These are phyloP conservation scores for Globisporangium polare DNA, from an alignment of 352 stramenopile genomes.

Conservation along the genomic window DNA sequence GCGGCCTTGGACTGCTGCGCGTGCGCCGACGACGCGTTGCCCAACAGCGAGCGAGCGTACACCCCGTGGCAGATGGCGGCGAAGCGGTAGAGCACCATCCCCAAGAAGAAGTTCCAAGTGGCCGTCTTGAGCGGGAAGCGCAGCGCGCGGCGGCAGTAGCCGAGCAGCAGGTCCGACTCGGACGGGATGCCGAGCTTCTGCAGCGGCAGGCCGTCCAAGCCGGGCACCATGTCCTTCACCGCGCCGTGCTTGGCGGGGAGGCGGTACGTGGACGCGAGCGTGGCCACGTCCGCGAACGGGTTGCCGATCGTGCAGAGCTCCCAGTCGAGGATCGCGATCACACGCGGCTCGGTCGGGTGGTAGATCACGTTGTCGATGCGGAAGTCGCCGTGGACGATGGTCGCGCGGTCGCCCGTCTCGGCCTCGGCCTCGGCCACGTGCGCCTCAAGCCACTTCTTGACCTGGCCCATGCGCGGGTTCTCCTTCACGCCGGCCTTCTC, in stretches of 20 bases:
- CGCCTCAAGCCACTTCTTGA: slow-evolving; percentile 59
- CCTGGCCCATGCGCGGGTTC: slow-evolving; percentile 43
- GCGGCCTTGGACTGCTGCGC: slow-evolving; percentile 59
- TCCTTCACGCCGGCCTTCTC: slow-evolving; percentile 44
- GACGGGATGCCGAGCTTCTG: slow-evolving; percentile 61
- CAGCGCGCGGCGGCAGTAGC: slow-evolving; percentile 52
- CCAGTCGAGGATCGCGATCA: slow-evolving; percentile 86
- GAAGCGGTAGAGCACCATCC: slow-evolving; percentile 70
- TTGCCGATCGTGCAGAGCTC: slow-evolving; percentile 87
- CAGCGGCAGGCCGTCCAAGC: slow-evolving; percentile 36
- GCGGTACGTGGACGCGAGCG: slow-evolving; percentile 53
- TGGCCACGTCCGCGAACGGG: slow-evolving; percentile 77
- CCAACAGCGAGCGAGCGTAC: slow-evolving; percentile 60
- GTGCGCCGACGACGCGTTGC: slow-evolving; percentile 81
- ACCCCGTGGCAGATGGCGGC: slow-evolving; percentile 81
- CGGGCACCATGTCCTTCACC: slow-evolving; percentile 52
- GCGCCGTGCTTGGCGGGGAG: slow-evolving; percentile 30
- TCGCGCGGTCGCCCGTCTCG: slow-evolving; percentile 30
- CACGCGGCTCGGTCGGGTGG: slow-evolving; percentile 76
- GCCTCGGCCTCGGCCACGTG: slow-evolving; percentile 46
- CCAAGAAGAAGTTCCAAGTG: slow-evolving; percentile 77
- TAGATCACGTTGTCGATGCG: slow-evolving; percentile 87
- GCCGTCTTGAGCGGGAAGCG: slow-evolving; percentile 45
- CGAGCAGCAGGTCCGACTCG: slow-evolving; percentile 50
- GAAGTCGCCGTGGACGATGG: slow-evolving; percentile 86